These are phyloP conservation scores for Ogataea hybrid DNA, from an alignment of 1,139 yeast genomes.

Conservation along the genomic window DNA sequence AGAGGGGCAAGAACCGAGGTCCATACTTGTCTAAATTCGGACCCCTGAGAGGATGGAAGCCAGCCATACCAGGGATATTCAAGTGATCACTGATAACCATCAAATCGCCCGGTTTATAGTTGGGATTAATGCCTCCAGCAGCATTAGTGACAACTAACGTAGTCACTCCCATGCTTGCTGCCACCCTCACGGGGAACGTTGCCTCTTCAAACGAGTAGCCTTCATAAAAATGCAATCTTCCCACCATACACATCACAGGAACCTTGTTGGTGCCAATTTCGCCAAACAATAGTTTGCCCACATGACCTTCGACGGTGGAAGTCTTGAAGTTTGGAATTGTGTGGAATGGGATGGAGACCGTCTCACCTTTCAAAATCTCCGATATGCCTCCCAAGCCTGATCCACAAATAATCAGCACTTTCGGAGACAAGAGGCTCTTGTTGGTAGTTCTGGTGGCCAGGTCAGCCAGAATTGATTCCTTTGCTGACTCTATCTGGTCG, in stretches of 20 bases:
- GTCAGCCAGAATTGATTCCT: slow-evolving; percentile 10
- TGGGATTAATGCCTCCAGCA: slow-evolving; percentile 80
- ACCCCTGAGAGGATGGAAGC: slow-evolving; percentile 85
- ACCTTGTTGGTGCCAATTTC: slow-evolving; percentile 62
- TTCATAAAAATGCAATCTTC: slow-evolving; percentile 88
- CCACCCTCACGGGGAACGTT: slow-evolving; percentile 81
- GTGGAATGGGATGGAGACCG: slow-evolving; percentile 56
- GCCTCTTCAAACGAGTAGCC: slow-evolving; percentile 81
- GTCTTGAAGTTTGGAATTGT: slow-evolving; percentile 77
- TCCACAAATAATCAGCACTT: slow-evolving; percentile 84
- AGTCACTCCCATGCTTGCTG: slow-evolving; percentile 59
- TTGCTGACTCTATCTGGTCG: slow-evolving; percentile 12
- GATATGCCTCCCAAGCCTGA: slow-evolving; percentile 92
- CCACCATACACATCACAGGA: slow-evolving; percentile 92
- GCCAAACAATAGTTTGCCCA: slow-evolving; percentile 81
- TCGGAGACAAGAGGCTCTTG: slow-evolving; percentile 38
- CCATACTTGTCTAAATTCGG: slow-evolving; percentile 80
- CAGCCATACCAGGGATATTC: slow-evolving; percentile 87
- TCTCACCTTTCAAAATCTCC: slow-evolving; percentile 40
- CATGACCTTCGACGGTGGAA: slow-evolving; percentile 90
- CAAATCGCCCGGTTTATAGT: slow-evolving; percentile 76
- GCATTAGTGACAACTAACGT: slow-evolving; percentile 85
- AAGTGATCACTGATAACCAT: slow-evolving; percentile 90
- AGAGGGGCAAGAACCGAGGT: slow-evolving; percentile 81
- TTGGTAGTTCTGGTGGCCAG: slow-evolving; percentile 5